Evolutionary conservation across 2,329 filamentous ascomycete genomes (phyloP), one percentile per base, ranked within the genome.

Genomic region (Phialophora tarda): DNA sequence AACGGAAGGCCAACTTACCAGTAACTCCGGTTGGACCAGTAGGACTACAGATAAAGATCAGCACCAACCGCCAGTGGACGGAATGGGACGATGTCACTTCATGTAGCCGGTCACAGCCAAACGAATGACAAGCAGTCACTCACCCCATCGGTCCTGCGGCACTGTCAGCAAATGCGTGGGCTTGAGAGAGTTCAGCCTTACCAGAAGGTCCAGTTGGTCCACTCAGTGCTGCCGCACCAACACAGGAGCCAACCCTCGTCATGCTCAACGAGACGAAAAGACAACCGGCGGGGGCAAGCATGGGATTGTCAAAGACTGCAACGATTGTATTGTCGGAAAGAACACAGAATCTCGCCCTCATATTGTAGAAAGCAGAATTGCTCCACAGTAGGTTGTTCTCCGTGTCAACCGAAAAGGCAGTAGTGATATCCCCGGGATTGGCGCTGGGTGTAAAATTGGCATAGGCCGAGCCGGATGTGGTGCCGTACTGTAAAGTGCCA

Each of bases 331-430:
- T 65, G 30, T 70, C 63, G 3, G 68, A 57, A 5, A 68, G 61
- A 32, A 72, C 53, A 56, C 70, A 72, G 28, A 70, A 72, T 17
- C 62, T 55, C 8, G 70, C 71, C 44, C 63, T 56, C 47, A 68
- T 64, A 26, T 71, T 71, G 58, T 56, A 69, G 54, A 72, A 72
- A 1, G 32, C 34, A n/a, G 64, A 24, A 47, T 71, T 71, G 6
- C 44, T 64, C 71, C 71, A 72, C 32, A 69, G 48, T 10, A 72
- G 65, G 44, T 66, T 67, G 32, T 69, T 68, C 12, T 63, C 44
- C 21, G 51, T 34, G 58, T 71, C 69, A n/a, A 72, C 61, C 2
- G 66, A 62, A 58, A 72, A 72, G 5, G 68, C 69, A 23, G 64
- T 71, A n/a, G 59, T 69, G 32, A 71, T 62, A 28, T 44, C n/a